Conservation (phyloP, 1,139 yeast genomes). For the Yamadazyma mexicana region DNA sequence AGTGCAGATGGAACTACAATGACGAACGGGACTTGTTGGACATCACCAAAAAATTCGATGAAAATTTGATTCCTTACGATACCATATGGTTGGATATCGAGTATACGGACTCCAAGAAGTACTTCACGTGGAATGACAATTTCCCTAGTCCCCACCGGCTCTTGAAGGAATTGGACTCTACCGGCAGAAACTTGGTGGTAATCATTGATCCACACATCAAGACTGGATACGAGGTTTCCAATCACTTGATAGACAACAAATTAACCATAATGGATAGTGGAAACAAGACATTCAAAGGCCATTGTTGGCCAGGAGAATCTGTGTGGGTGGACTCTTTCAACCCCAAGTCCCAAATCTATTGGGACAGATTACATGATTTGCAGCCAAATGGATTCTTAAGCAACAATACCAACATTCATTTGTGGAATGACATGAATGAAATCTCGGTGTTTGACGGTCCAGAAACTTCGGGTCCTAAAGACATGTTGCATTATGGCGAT, state of each 20-base stretch:
- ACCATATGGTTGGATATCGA: conserved; percentile 95
- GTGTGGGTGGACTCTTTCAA: conserved; percentile 87
- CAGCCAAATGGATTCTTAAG: conserved; percentile 48
- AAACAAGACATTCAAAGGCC: conserved; percentile 64
- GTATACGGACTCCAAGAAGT: conserved; percentile 80
- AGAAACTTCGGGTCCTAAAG: conserved; percentile 86
- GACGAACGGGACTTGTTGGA: conserved; percentile 80
- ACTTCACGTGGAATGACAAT: conserved; percentile 85
- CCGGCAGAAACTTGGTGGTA: conserved; percentile 80
- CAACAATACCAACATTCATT: conserved; percentile 57
- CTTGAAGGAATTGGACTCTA: conserved; percentile 61
- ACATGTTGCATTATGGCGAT: conserved; percentile 70
- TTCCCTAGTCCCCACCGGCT: conserved; percentile 76
- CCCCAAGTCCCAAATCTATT: conserved; percentile 58
- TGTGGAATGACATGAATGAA: conserved; percentile 99
- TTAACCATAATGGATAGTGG: conserved; percentile 40
- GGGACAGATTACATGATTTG: conserved; percentile 47
- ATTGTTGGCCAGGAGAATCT: conserved; percentile 98
- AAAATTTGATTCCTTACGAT: conserved; percentile 78
- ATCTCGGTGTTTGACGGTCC: conserved; percentile 96
- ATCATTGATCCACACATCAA: conserved; percentile 93
- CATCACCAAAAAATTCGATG: conserved; percentile 70
- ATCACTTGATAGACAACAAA: conserved; percentile 40
- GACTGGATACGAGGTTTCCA: conserved; percentile 63
- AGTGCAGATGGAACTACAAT: conserved; percentile 96